A percentile compares a stretch with the other conserved stretches of the same genome.
Evolutionary conservation across 345 rosid species (phyloP).

Genomic region (Ricinus communis): DNA sequence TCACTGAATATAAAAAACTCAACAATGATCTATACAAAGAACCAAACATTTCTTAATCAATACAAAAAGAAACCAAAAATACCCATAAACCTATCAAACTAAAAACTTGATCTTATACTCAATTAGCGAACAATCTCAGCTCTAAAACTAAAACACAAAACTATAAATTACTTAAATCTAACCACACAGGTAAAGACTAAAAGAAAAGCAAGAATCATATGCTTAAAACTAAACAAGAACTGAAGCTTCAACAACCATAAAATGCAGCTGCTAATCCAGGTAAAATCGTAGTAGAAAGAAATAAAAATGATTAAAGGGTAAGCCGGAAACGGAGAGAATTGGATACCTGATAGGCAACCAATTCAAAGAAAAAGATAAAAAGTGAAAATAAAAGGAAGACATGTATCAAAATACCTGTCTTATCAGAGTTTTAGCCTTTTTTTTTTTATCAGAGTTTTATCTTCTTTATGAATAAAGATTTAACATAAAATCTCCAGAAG

Average conservation of each 20-base stretch:
- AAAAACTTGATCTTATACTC: not conserved
- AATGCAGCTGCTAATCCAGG: not conserved
- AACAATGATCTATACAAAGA: not conserved
- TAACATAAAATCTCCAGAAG: too few species aligned
- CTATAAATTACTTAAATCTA: too few species aligned
- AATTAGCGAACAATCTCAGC: slow-evolving; percentile 1
- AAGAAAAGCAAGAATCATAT: not conserved
- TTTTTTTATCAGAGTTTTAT: too few species aligned
- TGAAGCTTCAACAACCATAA: not conserved
- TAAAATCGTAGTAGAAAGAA: not conserved
- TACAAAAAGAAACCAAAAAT: not conserved
- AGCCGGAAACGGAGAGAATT: too few species aligned
- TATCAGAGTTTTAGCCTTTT: too few species aligned
- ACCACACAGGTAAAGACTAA: too few species aligned
- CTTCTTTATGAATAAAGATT: too few species aligned
- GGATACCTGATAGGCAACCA: too few species aligned
- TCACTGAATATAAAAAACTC: not conserved
- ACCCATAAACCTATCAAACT: not conserved
- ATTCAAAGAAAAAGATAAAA: too few species aligned
- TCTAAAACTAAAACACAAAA: not conserved
- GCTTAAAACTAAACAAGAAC: not conserved
- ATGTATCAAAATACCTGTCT: too few species aligned
- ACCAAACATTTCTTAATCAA: too few species aligned
- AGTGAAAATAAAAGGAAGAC: too few species aligned
- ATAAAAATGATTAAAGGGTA: not conserved